phyloP scores from a whole-genome alignment of 2,329 filamentous ascomycete species.

The Monosporascus sp. region DNA sequence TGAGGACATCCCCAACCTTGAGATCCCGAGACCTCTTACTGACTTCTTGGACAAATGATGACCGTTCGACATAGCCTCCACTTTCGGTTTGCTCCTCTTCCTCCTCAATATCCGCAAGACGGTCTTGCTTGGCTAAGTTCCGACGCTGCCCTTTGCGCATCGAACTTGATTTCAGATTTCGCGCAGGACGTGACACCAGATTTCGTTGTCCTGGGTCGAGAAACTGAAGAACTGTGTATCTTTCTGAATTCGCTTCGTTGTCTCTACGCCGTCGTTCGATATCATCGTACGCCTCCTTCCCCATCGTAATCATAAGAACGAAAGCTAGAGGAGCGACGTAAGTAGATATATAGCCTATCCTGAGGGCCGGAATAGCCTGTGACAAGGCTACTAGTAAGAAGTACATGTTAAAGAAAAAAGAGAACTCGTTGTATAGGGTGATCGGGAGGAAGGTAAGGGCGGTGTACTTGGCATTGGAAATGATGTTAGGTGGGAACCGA shows the following conservation, averaged over 20 bases:
- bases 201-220: conserved; percentile 44
- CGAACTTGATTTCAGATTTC: conserved; percentile 43
- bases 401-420: conserved; percentile 99
- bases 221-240: conserved; percentile 74
- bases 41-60: conserved; percentile 58
- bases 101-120: conserved; percentile 63
- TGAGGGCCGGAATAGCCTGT: conserved; percentile 81
- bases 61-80: conserved; percentile 35
- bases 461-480: conserved; percentile 98
- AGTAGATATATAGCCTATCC: conserved; percentile 91
- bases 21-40: conserved; percentile 81
- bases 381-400: conserved; percentile 93
- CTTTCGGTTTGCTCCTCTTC: conserved; percentile 56
- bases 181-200: conserved; percentile 32
- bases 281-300: conserved; percentile 94
- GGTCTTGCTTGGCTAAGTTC: conserved; percentile 31
- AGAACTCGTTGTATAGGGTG: conserved; percentile 97
- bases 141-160: conserved; percentile 35
- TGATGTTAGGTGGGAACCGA: conserved; percentile 81
- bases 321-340: conserved; percentile 91
- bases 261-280: conserved; percentile 81
- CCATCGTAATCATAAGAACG: conserved; percentile 85
- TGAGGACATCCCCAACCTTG: conserved; percentile 92
- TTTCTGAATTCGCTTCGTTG: conserved; percentile 89
- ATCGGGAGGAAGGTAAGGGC: conserved; percentile 89